Evolutionary conservation across 805 yeast genomes (phyloP).

Genomic region (Metschnikowia kunwiensis): DNA sequence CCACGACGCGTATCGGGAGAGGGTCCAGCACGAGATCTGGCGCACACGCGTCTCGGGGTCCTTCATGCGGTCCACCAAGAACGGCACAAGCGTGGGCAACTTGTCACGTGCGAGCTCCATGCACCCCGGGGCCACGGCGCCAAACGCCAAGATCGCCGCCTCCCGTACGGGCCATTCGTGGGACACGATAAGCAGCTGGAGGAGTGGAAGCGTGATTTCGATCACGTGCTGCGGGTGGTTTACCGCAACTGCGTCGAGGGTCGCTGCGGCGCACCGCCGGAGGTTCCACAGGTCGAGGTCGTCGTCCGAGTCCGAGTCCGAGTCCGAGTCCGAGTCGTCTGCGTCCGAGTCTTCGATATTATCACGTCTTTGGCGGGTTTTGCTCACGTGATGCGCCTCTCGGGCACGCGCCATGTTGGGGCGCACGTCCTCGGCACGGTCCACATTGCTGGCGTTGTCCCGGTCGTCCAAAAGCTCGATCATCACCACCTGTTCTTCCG

Average conservation of each 20-base stretch:
- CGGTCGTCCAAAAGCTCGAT: slow-evolving; percentile 63
- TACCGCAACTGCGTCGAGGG: slow-evolving; percentile 77
- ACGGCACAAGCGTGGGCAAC: slow-evolving; percentile 79
- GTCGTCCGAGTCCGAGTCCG: slow-evolving; percentile 63
- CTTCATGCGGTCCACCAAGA: slow-evolving; percentile 70
- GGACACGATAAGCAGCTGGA: slow-evolving; percentile 67
- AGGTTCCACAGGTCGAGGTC: slow-evolving; percentile 81
- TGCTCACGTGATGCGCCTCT: slow-evolving; percentile 29
- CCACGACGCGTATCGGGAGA: slow-evolving; percentile 83
- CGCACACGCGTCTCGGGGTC: slow-evolving; percentile 83
- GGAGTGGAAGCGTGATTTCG: slow-evolving; percentile 63
- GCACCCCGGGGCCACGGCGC: slow-evolving; percentile 92
- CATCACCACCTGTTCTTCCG: slow-evolving; percentile 71
- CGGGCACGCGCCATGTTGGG: slow-evolving; percentile 76
- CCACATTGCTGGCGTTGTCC: slow-evolving; percentile 76
- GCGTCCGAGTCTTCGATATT: slow-evolving; percentile 23
- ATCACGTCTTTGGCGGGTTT: slow-evolving; percentile 8
- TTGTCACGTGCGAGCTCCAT: slow-evolving; percentile 65
- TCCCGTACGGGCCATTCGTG: slow-evolving; percentile 87
- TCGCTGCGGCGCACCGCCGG: slow-evolving; percentile 92
- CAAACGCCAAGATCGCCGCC: slow-evolving; percentile 89
- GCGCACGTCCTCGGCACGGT: slow-evolving; percentile 80
- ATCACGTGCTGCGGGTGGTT: slow-evolving; percentile 66
- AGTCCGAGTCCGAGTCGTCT: slow-evolving; percentile 46
- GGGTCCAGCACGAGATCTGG: slow-evolving; percentile 94